phyloP scores from a whole-genome alignment of 2,329 filamentous ascomycete genomes.

The Xylaria arbuscula region DNA sequence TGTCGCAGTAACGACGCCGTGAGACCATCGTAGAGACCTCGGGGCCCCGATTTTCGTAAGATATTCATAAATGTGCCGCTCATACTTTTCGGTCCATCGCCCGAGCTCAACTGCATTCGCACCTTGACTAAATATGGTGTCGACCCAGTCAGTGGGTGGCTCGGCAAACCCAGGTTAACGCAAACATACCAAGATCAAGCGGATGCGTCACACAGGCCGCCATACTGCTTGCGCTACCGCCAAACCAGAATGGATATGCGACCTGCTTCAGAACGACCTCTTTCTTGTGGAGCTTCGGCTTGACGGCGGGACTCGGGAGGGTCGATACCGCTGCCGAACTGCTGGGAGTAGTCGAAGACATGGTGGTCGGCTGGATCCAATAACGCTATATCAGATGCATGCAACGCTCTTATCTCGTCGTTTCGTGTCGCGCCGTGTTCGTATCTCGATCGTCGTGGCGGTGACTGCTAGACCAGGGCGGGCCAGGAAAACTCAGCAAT shows the following conservation, averaged over 20 bases:
- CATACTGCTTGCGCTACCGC: constrained; percentile 91
- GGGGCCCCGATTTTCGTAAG: constrained; percentile 77
- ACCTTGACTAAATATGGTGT: constrained; percentile 66
- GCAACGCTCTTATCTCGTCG: background rate
- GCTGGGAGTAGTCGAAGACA: constrained; percentile 39
- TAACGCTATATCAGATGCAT: background rate
- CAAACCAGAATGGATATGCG: constrained; percentile 91
- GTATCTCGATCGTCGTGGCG: background rate
- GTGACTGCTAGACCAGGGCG: constrained; percentile 1
- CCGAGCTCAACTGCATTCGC: constrained; percentile 84
- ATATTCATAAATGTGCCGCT: constrained; percentile 86
- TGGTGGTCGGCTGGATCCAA: constrained; percentile 32
- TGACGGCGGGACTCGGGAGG: constrained; percentile 37
- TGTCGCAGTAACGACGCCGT: constrained; percentile 94
- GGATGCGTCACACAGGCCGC: constrained; percentile 94
- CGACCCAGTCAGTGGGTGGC: constrained; percentile 13
- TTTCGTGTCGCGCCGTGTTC: background rate
- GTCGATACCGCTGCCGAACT: constrained; percentile 41
- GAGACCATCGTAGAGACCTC: constrained; percentile 88
- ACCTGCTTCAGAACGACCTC: constrained; percentile 55
- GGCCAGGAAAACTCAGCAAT: constrained; percentile 19
- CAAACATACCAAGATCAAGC: constrained; percentile 83
- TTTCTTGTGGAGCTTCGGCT: constrained; percentile 53
- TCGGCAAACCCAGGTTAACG: background rate
- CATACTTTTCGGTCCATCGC: constrained; percentile 83